Percentiles rank a stretch among this genome's conserved stretches.
phyloP scores from a whole-genome alignment of 768 basidiomycete species.

The Rhizopogon vinicolor region DNA sequence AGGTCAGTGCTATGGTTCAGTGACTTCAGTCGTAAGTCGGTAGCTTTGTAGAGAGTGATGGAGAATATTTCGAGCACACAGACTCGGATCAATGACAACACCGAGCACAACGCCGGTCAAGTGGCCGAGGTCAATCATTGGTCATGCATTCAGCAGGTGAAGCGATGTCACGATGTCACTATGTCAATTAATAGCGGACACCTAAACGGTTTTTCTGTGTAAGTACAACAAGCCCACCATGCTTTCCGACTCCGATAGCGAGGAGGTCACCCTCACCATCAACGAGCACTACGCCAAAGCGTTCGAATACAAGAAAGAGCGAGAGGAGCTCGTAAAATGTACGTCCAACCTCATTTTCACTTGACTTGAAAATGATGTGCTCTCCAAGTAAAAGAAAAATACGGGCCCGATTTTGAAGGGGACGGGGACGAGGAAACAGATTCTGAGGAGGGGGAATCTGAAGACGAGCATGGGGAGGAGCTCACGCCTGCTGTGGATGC shows the following conservation, averaged over 20 bases:
- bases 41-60: neutral
- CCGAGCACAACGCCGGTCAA: too few relatives aligned
- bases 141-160: too few relatives aligned
- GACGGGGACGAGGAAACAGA: constrained; percentile 51
- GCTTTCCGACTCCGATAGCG: constrained; percentile 45
- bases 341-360: constrained; percentile 20
- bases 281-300: constrained; percentile 80
- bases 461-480: constrained; percentile 94
- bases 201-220: too few relatives aligned
- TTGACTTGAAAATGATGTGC: neutral
- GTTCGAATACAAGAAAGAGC: constrained; percentile 77
- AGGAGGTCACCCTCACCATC: constrained; percentile 49
- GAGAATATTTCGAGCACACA: neutral
- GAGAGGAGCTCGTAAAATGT: constrained; percentile 81
- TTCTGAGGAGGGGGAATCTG: constrained; percentile 75
- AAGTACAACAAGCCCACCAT: constrained; percentile 25
- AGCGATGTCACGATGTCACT: too few relatives aligned
- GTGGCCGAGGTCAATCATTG: too few relatives aligned
- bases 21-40: too few relatives aligned
- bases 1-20: neutral
- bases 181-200: too few relatives aligned
- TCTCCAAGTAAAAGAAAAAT: constrained; percentile 75
- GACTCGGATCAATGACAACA: neutral
- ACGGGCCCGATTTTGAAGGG: constrained; percentile 64
- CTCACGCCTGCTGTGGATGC: constrained; percentile 91